Percentiles rank a stretch among this genome's conserved stretches.
Conservation (phyloP, 768 basidiomycete species). For the Dentipellis sp. region DNA sequence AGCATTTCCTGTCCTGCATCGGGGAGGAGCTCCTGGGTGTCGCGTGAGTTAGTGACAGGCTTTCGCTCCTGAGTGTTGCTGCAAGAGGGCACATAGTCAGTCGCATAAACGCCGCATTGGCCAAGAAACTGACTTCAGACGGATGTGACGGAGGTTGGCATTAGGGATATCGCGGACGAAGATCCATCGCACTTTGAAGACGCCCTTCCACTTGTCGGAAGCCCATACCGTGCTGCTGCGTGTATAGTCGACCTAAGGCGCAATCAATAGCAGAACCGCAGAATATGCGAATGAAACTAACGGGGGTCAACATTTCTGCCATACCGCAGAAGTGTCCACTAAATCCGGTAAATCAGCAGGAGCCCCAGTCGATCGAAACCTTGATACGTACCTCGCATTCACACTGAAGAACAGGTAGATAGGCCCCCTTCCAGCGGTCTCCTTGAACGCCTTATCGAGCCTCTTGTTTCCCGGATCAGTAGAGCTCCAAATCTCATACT, state of each 20-base stretch:
- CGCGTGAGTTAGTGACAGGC: conserved; percentile 95
- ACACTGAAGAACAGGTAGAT: conserved; percentile 99
- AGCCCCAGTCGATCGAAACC: not conserved
- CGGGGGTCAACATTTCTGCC: conserved; percentile 96
- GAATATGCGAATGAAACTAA: conserved; percentile 27
- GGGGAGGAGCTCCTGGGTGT: conserved; percentile 93
- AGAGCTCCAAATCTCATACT: conserved; percentile 97
- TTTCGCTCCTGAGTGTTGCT: conserved; percentile 98
- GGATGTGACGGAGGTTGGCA: conserved; percentile 80
- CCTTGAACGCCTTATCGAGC: conserved; percentile 95
- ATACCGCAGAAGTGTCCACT: conserved; percentile 98
- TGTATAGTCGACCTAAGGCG: conserved; percentile 74
- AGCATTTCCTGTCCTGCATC: conserved; percentile 97
- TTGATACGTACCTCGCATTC: conserved; percentile 61
- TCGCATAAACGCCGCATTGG: not conserved
- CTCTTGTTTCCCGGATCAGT: conserved; percentile 97
- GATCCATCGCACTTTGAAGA: conserved; percentile 97
- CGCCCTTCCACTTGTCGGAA: conserved; percentile 99
- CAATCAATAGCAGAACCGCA: not conserved
- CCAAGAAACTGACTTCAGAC: conserved; percentile 51
- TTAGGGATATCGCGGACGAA: conserved; percentile 96
- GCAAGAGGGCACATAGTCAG: not conserved
- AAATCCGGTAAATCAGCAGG: not conserved
- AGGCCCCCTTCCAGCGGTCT: conserved; percentile 83
- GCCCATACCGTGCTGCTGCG: conserved; percentile 97